Percentiles rank a stretch among this genome's conserved stretches.
Evolutionary conservation across 192 early-diverging fungal species (phyloP).

Genomic region (Podila clonocystis): DNA sequence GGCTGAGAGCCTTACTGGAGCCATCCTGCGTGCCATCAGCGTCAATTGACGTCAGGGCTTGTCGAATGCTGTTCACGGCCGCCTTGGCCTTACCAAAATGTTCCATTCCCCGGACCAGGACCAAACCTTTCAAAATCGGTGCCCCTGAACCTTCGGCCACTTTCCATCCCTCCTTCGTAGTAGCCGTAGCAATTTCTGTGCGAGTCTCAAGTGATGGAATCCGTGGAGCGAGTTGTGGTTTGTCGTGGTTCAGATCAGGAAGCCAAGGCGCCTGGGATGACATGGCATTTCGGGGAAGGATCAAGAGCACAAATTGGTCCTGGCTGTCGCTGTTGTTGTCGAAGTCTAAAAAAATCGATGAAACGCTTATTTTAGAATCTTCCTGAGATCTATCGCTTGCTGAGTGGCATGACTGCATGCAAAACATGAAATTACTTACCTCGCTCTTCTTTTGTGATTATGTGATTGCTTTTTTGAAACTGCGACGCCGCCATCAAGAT

Average conservation of each 20-base stretch:
- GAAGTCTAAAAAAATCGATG: too few relatives aligned
- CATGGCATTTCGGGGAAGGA: constrained; percentile 17
- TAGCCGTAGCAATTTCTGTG: not conserved
- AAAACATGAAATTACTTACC: not conserved
- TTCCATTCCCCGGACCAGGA: constrained; percentile 16
- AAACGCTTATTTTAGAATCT: too few relatives aligned
- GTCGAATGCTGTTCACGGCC: not conserved
- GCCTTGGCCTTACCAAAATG: constrained; percentile 25
- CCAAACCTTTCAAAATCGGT: not conserved
- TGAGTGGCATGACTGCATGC: not conserved
- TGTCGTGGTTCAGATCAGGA: constrained; percentile 37
- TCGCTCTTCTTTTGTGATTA: not conserved
- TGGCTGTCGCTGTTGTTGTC: not conserved
- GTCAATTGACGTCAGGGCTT: constrained; percentile 5
- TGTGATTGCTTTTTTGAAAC: constrained; percentile 8
- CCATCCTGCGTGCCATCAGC: not conserved
- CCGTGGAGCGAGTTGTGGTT: constrained; percentile 9
- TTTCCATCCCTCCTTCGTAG: not conserved
- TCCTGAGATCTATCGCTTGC: too few relatives aligned
- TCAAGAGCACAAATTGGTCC: constrained; percentile 31
- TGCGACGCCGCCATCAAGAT: constrained; percentile 29
- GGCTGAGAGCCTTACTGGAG: not conserved
- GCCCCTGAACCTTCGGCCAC: not conserved
- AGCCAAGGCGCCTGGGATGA: constrained; percentile 31
- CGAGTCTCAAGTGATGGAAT: not conserved